These are phyloP conservation scores for Plenodomus biglobosus DNA, from an alignment of 2,329 filamentous ascomycete genomes.

Conservation along the genomic window DNA sequence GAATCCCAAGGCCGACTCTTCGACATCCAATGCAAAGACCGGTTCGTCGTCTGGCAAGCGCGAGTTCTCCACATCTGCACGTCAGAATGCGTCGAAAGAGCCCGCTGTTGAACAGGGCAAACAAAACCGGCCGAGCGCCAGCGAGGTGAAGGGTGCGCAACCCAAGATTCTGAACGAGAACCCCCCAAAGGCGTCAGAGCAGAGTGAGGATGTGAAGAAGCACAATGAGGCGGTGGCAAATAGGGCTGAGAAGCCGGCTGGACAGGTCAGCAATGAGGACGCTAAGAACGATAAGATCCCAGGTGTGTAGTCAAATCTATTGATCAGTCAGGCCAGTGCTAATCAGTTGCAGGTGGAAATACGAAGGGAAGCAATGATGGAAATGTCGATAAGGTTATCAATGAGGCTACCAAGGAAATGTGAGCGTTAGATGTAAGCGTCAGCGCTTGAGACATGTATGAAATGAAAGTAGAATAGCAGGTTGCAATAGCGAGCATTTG, in stretches of 20 bases:
- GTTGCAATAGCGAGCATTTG: background rate
- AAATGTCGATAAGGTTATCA: background rate
- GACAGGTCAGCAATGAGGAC: conserved; percentile 43
- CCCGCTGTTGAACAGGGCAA: conserved; percentile 14
- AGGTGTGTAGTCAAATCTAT: conserved; percentile 4
- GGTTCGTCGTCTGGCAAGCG: conserved; percentile 9
- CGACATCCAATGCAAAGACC: conserved; percentile 5
- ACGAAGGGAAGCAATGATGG: background rate
- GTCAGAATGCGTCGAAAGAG: conserved; percentile 16
- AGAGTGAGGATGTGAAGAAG: conserved; percentile 45
- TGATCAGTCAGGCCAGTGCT: conserved; percentile 3
- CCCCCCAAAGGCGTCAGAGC: conserved; percentile 35
- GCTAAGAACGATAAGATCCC: conserved; percentile 46
- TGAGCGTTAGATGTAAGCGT: too few species aligned
- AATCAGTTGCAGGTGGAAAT: conserved; percentile 1
- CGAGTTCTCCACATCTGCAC: conserved; percentile 15
- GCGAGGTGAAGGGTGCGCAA: conserved; percentile 40
- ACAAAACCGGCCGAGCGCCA: conserved; percentile 12
- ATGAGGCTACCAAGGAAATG: background rate
- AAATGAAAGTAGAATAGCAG: background rate
- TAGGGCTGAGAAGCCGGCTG: conserved; percentile 46
- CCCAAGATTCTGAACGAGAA: conserved; percentile 48
- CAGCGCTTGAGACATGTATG: too few species aligned
- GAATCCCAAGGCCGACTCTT: conserved; percentile 8
- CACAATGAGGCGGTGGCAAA: conserved; percentile 50